Conservation (phyloP, 768 basidiomycete genomes). For the Lentinula sp. region DNA sequence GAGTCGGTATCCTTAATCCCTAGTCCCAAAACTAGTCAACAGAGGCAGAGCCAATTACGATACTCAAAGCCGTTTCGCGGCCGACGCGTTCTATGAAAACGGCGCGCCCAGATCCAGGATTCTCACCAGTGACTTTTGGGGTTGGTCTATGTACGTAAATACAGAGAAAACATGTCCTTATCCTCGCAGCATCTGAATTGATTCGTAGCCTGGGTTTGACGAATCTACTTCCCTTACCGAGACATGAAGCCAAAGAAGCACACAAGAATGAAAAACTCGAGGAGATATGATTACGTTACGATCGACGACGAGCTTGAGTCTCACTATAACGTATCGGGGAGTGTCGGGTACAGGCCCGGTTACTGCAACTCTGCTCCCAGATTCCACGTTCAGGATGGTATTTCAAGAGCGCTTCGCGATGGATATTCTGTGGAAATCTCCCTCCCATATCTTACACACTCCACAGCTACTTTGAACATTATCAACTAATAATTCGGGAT, state of each 20-base stretch:
- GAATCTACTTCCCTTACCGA: neutral
- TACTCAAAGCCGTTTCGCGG: slow-evolving; percentile 37
- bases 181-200: neutral
- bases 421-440: neutral
- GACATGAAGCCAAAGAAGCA: neutral
- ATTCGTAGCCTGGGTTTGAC: neutral
- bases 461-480: neutral
- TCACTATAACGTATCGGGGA: neutral
- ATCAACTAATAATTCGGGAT: neutral
- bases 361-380: neutral
- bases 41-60: slow-evolving; percentile 22
- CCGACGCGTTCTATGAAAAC: slow-evolving; percentile 37
- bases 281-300: neutral
- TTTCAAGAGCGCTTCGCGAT: neutral
- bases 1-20: too few relatives aligned
- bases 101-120: neutral
- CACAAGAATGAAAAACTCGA: neutral
- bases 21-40: slow-evolving; percentile 16
- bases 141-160: neutral
- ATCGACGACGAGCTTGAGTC: neutral
- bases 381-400: neutral
- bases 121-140: neutral
- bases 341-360: neutral
- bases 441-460: neutral
- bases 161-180: neutral